These are phyloP conservation scores for Cochlearia excelsa DNA, from an alignment of 345 rosid species.

Conservation along the genomic window DNA sequence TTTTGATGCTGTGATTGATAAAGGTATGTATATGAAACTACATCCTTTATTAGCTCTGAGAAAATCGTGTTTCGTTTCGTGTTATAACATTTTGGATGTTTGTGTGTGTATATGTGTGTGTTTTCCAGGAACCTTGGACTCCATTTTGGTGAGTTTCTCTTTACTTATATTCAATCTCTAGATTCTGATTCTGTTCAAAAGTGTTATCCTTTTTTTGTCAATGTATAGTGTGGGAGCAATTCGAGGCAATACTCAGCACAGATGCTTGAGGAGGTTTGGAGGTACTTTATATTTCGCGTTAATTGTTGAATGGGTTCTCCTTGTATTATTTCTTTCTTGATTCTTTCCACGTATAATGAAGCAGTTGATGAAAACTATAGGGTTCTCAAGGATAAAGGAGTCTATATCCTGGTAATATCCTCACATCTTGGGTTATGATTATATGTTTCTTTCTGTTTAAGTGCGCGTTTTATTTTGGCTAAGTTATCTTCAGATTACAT, in stretches of 20 bases:
- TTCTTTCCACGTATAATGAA: constrained; percentile 76
- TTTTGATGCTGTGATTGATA: constrained; percentile 75
- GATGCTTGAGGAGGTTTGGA: constrained; percentile 82
- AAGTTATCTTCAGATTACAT: constrained; percentile 58
- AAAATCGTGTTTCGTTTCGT: constrained; percentile 1
- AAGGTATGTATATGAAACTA: constrained; percentile 42
- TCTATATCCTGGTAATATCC: constrained; percentile 67
- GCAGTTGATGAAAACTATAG: constrained; percentile 90
- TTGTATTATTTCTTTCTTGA: constrained; percentile 51
- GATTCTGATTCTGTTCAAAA: constrained; percentile 8
- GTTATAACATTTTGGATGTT: constrained; percentile 9
- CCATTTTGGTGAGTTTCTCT: constrained; percentile 64
- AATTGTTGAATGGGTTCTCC: constrained; percentile 26
- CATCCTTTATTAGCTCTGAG: not conserved
- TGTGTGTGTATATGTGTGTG: constrained; percentile 6
- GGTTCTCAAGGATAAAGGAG: constrained; percentile 94
- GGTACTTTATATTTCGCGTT: constrained; percentile 44
- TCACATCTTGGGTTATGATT: not conserved
- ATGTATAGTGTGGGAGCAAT: constrained; percentile 63
- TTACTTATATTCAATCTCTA: not conserved
- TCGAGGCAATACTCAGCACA: constrained; percentile 60
- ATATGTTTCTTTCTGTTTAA: constrained; percentile 3
- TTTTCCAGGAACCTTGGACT: constrained; percentile 80
- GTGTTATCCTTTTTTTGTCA: constrained; percentile 10
- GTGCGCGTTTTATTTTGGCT: not conserved